These are phyloP conservation scores for Yarrowia alimentaria DNA, from an alignment of 805 yeast genomes.

Conservation along the genomic window DNA sequence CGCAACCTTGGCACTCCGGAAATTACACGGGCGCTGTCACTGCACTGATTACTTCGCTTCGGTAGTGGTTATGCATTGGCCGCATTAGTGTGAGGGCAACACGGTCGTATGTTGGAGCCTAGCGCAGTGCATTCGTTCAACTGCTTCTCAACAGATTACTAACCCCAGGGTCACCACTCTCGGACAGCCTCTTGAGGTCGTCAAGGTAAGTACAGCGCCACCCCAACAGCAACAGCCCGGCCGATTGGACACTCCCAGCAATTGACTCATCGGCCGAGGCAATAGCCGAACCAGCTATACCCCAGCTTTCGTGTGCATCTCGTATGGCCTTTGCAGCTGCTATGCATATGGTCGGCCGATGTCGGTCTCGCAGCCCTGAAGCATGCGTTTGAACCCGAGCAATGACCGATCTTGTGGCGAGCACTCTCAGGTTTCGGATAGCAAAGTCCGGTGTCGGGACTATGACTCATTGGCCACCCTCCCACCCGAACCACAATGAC, in stretches of 20 bases:
- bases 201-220: slow-evolving; percentile 40
- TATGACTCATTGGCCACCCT: too few species aligned
- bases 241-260: slow-evolving; percentile 1
- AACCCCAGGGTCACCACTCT: slow-evolving; percentile 66
- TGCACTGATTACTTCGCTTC: too few species aligned
- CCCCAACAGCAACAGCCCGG: not conserved
- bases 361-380: slow-evolving; percentile 4
- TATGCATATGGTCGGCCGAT: slow-evolving; percentile 19
- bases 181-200: slow-evolving; percentile 96
- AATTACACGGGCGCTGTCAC: too few species aligned
- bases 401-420: slow-evolving; percentile 14
- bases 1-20: too few species aligned
- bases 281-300: slow-evolving; percentile 28
- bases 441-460: too few species aligned
- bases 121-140: too few species aligned
- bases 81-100: too few species aligned
- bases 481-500: not conserved
- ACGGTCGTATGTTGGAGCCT: too few species aligned
- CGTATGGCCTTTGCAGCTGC: not conserved
- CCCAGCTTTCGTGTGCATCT: slow-evolving; percentile 23
- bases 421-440: too few species aligned
- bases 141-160: not conserved
- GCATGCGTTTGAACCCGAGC: not conserved
- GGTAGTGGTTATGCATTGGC: too few species aligned
- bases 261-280: slow-evolving; percentile 1